These are phyloP conservation scores for Filobasidium wieringae DNA, from an alignment of 768 basidiomycete genomes.

Conservation along the genomic window DNA sequence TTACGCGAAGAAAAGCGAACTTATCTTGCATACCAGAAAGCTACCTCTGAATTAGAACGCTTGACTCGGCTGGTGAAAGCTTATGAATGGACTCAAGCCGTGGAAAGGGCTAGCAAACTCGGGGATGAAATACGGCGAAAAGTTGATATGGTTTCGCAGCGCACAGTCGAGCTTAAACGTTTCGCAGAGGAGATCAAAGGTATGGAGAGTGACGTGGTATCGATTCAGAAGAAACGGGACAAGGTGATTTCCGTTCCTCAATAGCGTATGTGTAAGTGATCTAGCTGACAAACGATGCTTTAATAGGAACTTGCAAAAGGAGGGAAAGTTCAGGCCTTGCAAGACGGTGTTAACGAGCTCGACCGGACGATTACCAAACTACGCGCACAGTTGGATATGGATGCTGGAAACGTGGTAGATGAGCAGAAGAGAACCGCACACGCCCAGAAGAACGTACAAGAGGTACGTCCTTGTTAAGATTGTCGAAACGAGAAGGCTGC, in stretches of 20 bases:
- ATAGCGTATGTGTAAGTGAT: background rate
- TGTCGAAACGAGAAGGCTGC: background rate
- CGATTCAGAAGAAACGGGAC: constrained; percentile 64
- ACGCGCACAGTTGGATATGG: constrained; percentile 74
- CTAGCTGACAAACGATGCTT: constrained; percentile 27
- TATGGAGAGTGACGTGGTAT: constrained; percentile 52
- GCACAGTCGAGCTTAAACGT: constrained; percentile 19
- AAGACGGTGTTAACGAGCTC: constrained; percentile 63
- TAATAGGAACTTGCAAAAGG: constrained; percentile 69
- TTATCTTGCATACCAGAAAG: constrained; percentile 82
- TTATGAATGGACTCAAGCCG: constrained; percentile 60
- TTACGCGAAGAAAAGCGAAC: constrained; percentile 78
- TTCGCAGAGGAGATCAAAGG: constrained; percentile 43
- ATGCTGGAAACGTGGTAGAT: constrained; percentile 59
- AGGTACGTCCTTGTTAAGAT: constrained; percentile 43
- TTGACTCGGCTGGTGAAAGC: constrained; percentile 70
- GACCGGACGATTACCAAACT: constrained; percentile 72
- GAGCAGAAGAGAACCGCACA: constrained; percentile 54
- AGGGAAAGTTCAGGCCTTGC: constrained; percentile 75
- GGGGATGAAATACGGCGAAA: constrained; percentile 21
- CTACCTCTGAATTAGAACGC: constrained; percentile 72
- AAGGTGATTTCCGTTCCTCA: constrained; percentile 26
- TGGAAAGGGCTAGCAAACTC: constrained; percentile 35
- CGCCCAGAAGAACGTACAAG: constrained; percentile 50
- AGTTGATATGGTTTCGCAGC: constrained; percentile 41